A percentile compares a stretch with the other conserved stretches of the same genome.
These are phyloP conservation scores for Aechmea fasciata DNA, from an alignment of 176 grass and related monocot species.

Conservation along the genomic window DNA sequence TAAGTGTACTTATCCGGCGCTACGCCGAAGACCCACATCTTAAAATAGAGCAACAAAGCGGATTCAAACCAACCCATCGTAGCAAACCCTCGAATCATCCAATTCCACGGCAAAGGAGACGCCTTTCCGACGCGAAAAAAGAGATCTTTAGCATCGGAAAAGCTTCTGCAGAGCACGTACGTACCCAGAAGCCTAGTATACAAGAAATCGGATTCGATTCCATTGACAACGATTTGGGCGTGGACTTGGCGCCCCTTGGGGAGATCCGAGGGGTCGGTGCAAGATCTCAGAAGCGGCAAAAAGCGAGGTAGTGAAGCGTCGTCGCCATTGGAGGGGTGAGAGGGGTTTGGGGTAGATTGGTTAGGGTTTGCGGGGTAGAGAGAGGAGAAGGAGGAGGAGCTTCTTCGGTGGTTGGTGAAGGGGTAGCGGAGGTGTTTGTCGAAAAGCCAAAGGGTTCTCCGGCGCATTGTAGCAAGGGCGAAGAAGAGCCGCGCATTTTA, in stretches of 20 bases:
- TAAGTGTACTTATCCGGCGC: slow-evolving; percentile 54
- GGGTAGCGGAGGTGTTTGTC: too few species aligned
- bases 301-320: slow-evolving; percentile 6
- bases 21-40: slow-evolving; percentile 60
- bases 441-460: too few species aligned
- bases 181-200: slow-evolving; percentile 45
- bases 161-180: slow-evolving; percentile 62
- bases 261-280: slow-evolving; percentile 37
- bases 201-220: slow-evolving; percentile 12
- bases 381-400: too few species aligned
- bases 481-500: too few species aligned
- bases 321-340: neutral
- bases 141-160: slow-evolving; percentile 44
- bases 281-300: slow-evolving; percentile 42
- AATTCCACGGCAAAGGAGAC: slow-evolving; percentile 69
- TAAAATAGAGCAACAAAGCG: slow-evolving; percentile 62
- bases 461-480: too few species aligned
- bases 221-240: slow-evolving; percentile 44
- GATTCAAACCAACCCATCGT: slow-evolving; percentile 33
- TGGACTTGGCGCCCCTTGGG: slow-evolving; percentile 47
- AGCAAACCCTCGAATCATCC: slow-evolving; percentile 69
- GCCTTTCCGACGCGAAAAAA: slow-evolving; percentile 40
- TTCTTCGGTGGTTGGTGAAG: too few species aligned
- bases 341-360: neutral
- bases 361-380: neutral